These are phyloP conservation scores for Penicillium sp. DNA, from an alignment of 2,329 filamentous ascomycete species.

Conservation along the genomic window DNA sequence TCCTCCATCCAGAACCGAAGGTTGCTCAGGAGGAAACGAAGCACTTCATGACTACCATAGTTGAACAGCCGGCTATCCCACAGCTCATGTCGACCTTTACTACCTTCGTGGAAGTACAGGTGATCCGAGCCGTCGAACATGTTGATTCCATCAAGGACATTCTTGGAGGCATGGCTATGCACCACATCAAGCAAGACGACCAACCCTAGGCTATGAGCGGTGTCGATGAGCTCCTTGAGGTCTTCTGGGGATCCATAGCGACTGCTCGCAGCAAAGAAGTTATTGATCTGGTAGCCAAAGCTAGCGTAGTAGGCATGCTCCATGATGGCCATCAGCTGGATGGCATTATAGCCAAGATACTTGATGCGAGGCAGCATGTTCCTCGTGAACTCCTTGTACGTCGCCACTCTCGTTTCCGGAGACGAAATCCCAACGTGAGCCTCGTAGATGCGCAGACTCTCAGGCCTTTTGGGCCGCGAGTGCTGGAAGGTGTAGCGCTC, in stretches of 20 bases:
- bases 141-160: conserved; percentile 90
- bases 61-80: conserved; percentile 99
- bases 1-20: conserved; percentile 99
- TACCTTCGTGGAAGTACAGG: conserved; percentile 89
- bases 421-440: conserved; percentile 98
- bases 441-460: conserved; percentile 89
- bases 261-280: conserved; percentile 96
- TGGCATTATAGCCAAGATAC: conserved; percentile 88
- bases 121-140: conserved; percentile 94
- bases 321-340: conserved; percentile 99
- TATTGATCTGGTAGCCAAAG: conserved; percentile 98
- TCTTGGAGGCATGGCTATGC: conserved; percentile 97
- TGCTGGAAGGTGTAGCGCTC: conserved; percentile 85
- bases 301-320: conserved; percentile 99
- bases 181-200: conserved; percentile 92
- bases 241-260: conserved; percentile 92
- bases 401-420: conserved; percentile 80
- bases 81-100: conserved; percentile 79
- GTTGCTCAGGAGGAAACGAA: conserved; percentile 95
- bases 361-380: conserved; percentile 91
- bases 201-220: conserved; percentile 85
- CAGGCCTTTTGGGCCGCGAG: conserved; percentile 73
- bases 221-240: conserved; percentile 93
- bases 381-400: conserved; percentile 95
- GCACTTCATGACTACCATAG: conserved; percentile 89